Base-by-base conservation (phyloP, 2,329 filamentous ascomycete genomes). In the Penicillium sp. region DNA sequence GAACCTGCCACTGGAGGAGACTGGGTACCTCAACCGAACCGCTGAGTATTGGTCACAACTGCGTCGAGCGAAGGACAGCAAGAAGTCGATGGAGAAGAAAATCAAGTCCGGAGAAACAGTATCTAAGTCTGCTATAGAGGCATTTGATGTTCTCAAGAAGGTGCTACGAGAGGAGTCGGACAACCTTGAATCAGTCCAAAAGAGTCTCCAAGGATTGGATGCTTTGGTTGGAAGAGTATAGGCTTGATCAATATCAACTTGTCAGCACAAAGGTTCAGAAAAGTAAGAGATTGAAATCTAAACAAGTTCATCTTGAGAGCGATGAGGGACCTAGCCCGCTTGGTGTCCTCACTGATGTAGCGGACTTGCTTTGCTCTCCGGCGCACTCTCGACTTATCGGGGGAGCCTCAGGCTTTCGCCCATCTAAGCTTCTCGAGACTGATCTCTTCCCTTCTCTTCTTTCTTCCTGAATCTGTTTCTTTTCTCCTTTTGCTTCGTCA, bases 1-100 rank as follows among this genome's bases (percentile, higher is more conserved):
- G 64, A 60, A 64, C 36, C 21, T 67, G 6, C 58, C 59, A 13
- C 45, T 67, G 8, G 45, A 61, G 7, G 53, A 69, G 21, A 67
- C 66, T 5, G 55, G 50, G 10, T 67, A 66, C 45, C 27, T 51
- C 11, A 49, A 54, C 2, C 47, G 60, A 32, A 63, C 62, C 1
- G 45, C 24, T 3, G 49, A 44, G 11, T 70, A 67, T 38, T 69
- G 67, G 66, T 42, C 50, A 0, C 56, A 54, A 43, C 46, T 52
- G 1, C 43, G 49, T 13, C 24, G 21, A 41, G 49, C 43, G n/a
- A 52, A 46, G 36, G 36, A 52, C n/a, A 42, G 27, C 16, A 27
- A 47, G 27, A 31, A 47, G 14, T 34, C n/a, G 6, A n/a, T n/a
- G 7, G 49, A 52, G 29, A 46, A 52, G 36, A 41, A 27, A 32